These are phyloP conservation scores for Claviceps sp. DNA, from an alignment of 2,329 filamentous ascomycete species.

Conservation along the genomic window DNA sequence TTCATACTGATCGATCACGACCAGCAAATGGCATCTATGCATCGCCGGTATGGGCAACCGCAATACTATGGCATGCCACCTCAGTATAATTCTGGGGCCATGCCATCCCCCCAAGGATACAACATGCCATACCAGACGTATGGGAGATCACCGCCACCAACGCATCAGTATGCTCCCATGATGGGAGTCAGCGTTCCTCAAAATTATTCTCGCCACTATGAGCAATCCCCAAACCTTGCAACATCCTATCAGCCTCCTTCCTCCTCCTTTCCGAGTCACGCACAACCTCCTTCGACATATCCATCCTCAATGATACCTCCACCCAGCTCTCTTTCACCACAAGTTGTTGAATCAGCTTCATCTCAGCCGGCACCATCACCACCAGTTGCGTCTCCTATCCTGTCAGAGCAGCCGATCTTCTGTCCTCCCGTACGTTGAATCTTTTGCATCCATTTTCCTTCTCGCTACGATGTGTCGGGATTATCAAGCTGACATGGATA, in stretches of 20 bases:
- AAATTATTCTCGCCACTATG: conserved; percentile 35
- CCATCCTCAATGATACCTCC: conserved; percentile 29
- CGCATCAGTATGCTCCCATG: conserved; percentile 42
- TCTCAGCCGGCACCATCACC: conserved; percentile 5
- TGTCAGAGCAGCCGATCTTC: conserved; percentile 22
- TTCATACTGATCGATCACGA: conserved; percentile 16
- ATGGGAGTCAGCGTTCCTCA: conserved; percentile 30
- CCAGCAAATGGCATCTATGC: conserved; percentile 30
- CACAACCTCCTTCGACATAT: conserved; percentile 40
- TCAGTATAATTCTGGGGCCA: conserved; percentile 41
- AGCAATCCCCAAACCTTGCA: conserved; percentile 39
- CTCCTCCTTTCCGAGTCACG: conserved; percentile 26
- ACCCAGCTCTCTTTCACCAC: conserved; percentile 34
- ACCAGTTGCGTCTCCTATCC: conserved; percentile 5
- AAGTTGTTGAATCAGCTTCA: conserved; percentile 19
- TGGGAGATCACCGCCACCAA: conserved; percentile 34
- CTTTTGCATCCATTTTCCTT: neutral
- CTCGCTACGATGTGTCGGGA: neutral
- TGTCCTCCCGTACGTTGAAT: conserved; percentile 36
- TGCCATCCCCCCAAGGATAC: conserved; percentile 30
- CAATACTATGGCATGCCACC: conserved; percentile 42
- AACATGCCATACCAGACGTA: conserved; percentile 35
- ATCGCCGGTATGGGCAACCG: conserved; percentile 32
- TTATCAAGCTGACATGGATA: neutral
- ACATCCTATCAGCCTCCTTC: conserved; percentile 44